Percentiles rank a stretch among this genome's conserved stretches.
Conservation (phyloP, 805 yeast species). For the Spathaspora sp. region DNA sequence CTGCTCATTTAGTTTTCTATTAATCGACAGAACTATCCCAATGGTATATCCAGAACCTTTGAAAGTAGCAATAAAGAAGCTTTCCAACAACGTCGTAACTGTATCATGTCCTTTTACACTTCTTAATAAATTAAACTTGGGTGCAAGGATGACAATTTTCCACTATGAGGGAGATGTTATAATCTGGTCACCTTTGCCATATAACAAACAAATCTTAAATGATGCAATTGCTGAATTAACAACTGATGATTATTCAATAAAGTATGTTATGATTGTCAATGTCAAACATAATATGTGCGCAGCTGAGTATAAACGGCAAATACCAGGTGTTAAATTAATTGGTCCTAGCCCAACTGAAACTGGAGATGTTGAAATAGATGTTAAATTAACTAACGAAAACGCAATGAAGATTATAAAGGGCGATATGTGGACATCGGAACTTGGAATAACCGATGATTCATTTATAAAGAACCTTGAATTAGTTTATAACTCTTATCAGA, state of each 20-base stretch:
- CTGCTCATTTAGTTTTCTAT: too few species aligned
- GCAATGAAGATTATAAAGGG: conserved; percentile 30
- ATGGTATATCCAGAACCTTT: conserved; percentile 3
- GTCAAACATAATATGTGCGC: conserved; percentile 63
- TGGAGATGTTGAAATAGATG: conserved; percentile 33
- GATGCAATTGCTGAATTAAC: conserved; percentile 33
- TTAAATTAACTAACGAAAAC: conserved; percentile 26
- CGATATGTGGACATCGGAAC: conserved; percentile 16
- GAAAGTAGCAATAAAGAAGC: conserved; percentile 24
- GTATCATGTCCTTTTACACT: conserved; percentile 31
- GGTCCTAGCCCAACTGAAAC: conserved; percentile 42
- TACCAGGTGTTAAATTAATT: conserved; percentile 49
- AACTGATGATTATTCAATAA: conserved; percentile 32
- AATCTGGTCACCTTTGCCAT: conserved; percentile 57
- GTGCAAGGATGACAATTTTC: conserved; percentile 41
- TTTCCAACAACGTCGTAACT: conserved; percentile 30
- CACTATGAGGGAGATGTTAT: conserved; percentile 27
- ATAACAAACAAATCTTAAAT: conserved; percentile 40
- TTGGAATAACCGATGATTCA: conserved; percentile 33
- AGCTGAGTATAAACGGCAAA: conserved; percentile 44
- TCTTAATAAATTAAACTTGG: conserved; percentile 26
- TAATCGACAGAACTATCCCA: neutral
- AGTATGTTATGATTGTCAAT: conserved; percentile 58
- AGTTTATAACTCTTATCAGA: conserved; percentile 51
- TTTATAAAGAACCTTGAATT: conserved; percentile 46